Conservation (phyloP, 345 rosid genomes). For the Eucalyptus viminalis region DNA sequence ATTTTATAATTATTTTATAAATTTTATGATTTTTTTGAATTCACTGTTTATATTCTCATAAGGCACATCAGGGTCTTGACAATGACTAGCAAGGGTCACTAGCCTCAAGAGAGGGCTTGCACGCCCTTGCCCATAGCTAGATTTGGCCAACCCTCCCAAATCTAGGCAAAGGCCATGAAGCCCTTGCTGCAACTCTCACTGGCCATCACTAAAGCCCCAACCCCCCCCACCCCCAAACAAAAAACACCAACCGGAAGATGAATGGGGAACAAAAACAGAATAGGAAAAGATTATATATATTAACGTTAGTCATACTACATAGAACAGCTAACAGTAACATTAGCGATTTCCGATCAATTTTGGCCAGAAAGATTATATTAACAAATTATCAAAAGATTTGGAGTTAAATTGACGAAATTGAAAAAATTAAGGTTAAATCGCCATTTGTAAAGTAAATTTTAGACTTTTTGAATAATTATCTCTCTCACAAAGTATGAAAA, state of each 20-base stretch:
- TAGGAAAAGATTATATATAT: too few species aligned
- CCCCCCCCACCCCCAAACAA: too few species aligned
- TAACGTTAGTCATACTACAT: background rate
- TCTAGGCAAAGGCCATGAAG: background rate
- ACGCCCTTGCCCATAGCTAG: background rate
- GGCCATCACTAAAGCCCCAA: background rate
- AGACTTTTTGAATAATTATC: background rate
- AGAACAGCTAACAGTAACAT: accelerated
- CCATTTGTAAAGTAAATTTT: background rate
- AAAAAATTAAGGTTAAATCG: background rate
- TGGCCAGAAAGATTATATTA: background rate
- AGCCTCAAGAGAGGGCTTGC: background rate
- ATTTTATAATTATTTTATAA: too few species aligned
- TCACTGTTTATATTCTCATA: background rate
- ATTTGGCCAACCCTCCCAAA: background rate
- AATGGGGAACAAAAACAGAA: background rate
- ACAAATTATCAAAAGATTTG: background rate
- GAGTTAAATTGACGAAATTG: background rate
- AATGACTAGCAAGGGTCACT: too few species aligned
- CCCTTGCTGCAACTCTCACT: background rate
- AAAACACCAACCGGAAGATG: background rate
- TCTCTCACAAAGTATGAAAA: background rate
- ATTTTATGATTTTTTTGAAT: background rate
- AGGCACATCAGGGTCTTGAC: accelerated
- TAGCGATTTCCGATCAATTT: background rate